Evolutionary conservation across 192 early-diverging fungal genomes (phyloP).

Genomic region (Coemansia nantahalensis): DNA sequence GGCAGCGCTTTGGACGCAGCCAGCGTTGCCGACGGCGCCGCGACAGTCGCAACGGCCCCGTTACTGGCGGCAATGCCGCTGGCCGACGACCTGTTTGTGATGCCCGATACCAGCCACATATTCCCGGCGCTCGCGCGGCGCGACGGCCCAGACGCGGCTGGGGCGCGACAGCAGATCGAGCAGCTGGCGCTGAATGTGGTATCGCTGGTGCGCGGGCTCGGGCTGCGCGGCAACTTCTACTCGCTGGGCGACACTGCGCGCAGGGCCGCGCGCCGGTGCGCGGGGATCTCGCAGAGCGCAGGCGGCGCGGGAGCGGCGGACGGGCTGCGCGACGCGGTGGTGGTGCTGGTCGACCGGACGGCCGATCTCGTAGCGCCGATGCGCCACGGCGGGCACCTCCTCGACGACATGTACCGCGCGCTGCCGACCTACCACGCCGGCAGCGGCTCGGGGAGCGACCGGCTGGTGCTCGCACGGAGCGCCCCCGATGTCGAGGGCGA

Average conservation of each 20-base stretch:
- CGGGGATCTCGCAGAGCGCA: conserved; percentile 14
- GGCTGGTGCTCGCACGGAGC: neutral
- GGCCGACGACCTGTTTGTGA: conserved; percentile 13
- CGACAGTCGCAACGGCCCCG: conserved; percentile 12
- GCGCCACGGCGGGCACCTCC: conserved; percentile 25
- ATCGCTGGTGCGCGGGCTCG: conserved; percentile 15
- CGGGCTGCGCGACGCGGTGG: conserved; percentile 7
- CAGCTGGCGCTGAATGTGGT: conserved; percentile 28
- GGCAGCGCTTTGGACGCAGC: neutral
- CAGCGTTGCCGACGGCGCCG: conserved; percentile 2
- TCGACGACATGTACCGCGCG: conserved; percentile 29
- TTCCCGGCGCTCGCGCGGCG: neutral
- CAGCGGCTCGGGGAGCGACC: neutral
- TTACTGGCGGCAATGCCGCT: conserved; percentile 10
- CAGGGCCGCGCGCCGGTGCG: conserved; percentile 26
- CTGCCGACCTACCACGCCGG: neutral
- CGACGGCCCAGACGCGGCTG: neutral
- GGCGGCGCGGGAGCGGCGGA: neutral
- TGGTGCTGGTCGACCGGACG: conserved; percentile 42
- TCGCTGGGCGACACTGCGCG: conserved; percentile 33
- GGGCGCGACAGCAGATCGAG: conserved; percentile 19
- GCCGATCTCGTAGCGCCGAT: conserved; percentile 33
- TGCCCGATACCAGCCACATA: conserved; percentile 18
- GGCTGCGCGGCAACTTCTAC: conserved; percentile 29
- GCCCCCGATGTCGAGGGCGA: neutral